Evolutionary conservation across 208 protist species (phyloP), one percentile per base, ranked within the genome.

Genomic region (Strigomonas culicis): DNA sequence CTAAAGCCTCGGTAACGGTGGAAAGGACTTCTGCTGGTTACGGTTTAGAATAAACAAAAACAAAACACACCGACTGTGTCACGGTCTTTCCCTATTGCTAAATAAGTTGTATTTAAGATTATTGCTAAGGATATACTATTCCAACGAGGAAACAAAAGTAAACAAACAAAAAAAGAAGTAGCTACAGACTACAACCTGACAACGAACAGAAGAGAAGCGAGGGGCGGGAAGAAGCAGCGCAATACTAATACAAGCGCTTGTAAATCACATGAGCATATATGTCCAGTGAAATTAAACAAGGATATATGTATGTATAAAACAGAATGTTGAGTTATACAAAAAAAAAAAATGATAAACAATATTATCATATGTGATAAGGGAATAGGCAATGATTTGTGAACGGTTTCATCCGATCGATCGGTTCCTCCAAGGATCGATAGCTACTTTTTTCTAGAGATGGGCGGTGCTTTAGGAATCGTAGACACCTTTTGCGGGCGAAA

Each of bases 381-480:
- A 41, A 41, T 41, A 6, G 13, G 36, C 8, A 17, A 17, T 17
- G 36, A 41, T 41, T 41, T 17, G 8, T 41, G 6, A 6, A 41
- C 36, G 36, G 36, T 41, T 41, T 41, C 36, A 41, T 13, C 13
- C 6, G 6, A 41, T 6, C 13, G 36, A 17, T 6, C 36, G 36
- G n/a, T n/a, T n/a, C n/a, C n/a, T n/a, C n/a, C n/a, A n/a, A n/a
- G n/a, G n/a, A n/a, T n/a, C n/a, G n/a, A n/a, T 41, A 6, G 36
- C 13, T 13, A 11, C 7, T 36, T 43, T 8, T 13, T 31, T 8
- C 39, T 36, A 15, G 19, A 21, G 10, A 46, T 17, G 59, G 47
- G 58, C n/a, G 72, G 72, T 2, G 72, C 72, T 36, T 77, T 77
- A 2, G 72, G 65, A 21, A 80, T 57, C 8, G 58, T 17, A 13